These are phyloP conservation scores for Mortierella sp. DNA, from an alignment of 371 early-diverging fungal species.

Conservation along the genomic window DNA sequence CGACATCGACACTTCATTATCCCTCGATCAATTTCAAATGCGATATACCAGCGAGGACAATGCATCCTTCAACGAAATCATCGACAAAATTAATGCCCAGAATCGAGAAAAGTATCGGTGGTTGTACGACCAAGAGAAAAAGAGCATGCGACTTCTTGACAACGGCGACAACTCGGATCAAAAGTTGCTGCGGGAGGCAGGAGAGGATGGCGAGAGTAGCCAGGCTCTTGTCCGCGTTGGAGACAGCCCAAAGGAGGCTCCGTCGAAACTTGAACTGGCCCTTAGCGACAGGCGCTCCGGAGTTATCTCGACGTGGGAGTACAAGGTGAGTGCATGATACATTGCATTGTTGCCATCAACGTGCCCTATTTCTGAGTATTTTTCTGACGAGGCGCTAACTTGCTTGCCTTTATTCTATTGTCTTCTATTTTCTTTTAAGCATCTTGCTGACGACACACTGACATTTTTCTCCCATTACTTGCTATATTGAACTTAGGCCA, in stretches of 20 bases:
- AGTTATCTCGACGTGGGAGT: slow-evolving; percentile 44
- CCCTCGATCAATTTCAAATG: slow-evolving; percentile 80
- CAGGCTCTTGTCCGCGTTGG: neutral
- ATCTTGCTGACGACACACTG: neutral
- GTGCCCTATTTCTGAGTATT: neutral
- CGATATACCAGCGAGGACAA: slow-evolving; percentile 90
- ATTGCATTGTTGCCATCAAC: neutral
- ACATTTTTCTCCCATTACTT: neutral
- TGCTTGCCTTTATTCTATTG: no score
- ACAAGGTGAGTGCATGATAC: slow-evolving; percentile 30
- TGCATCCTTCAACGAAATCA: slow-evolving; percentile 78
- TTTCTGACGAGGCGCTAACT: neutral
- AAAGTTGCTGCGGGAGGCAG: slow-evolving; percentile 25
- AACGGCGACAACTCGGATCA: slow-evolving; percentile 1
- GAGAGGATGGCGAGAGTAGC: slow-evolving; percentile 14
- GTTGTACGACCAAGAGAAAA: slow-evolving; percentile 77
- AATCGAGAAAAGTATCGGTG: slow-evolving; percentile 74
- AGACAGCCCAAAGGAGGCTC: neutral
- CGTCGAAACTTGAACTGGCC: slow-evolving; percentile 22
- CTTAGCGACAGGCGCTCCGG: slow-evolving; percentile 29
- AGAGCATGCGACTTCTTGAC: slow-evolving; percentile 44
- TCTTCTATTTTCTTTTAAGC: neutral
- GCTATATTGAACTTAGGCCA: slow-evolving; percentile 30
- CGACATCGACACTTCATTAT: slow-evolving; percentile 49
- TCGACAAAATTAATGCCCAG: slow-evolving; percentile 74